Evolutionary conservation across 2,329 filamentous ascomycete species (phyloP).

Genomic region (Penicillium thymicola): DNA sequence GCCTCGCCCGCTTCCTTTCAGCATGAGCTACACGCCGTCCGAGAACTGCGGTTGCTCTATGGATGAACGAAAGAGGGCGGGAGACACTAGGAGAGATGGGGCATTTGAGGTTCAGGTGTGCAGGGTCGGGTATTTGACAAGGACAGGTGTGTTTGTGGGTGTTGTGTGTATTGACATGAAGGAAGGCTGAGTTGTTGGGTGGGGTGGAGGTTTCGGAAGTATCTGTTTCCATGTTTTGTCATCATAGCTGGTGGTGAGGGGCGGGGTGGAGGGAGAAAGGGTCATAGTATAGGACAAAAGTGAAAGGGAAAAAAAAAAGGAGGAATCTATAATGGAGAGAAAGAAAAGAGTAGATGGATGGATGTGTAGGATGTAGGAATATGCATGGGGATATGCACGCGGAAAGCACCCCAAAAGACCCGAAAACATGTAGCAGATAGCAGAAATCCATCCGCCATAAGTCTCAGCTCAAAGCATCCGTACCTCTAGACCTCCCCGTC

Average conservation of each 20-base stretch:
- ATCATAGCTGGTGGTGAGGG: conserved; percentile 34
- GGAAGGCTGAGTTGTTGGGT: not conserved
- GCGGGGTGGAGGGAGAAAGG: not conserved
- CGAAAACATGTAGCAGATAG: not conserved
- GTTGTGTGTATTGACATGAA: not conserved
- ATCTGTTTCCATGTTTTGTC: conserved; percentile 42
- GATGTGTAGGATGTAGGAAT: not conserved
- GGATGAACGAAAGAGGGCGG: conserved; percentile 3
- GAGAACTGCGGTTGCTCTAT: conserved; percentile 22
- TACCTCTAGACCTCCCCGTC: conserved; percentile 62
- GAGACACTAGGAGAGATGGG: not conserved
- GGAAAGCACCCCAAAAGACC: not conserved
- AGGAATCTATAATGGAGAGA: not conserved
- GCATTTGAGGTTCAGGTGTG: not conserved
- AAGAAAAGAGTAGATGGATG: not conserved
- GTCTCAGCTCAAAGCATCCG: conserved; percentile 48
- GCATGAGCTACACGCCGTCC: conserved; percentile 19
- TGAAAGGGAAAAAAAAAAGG: not conserved
- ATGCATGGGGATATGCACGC: not conserved
- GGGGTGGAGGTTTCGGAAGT: conserved; percentile 38
- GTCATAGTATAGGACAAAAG: not conserved
- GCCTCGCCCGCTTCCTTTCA: not conserved
- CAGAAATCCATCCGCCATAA: not conserved
- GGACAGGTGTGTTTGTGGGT: not conserved
- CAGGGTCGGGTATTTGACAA: not conserved